Percentiles rank a stretch among this genome's conserved stretches.
phyloP scores from a whole-genome alignment of 2,329 filamentous ascomycete species.

The Chaetomiaceae sp. region DNA sequence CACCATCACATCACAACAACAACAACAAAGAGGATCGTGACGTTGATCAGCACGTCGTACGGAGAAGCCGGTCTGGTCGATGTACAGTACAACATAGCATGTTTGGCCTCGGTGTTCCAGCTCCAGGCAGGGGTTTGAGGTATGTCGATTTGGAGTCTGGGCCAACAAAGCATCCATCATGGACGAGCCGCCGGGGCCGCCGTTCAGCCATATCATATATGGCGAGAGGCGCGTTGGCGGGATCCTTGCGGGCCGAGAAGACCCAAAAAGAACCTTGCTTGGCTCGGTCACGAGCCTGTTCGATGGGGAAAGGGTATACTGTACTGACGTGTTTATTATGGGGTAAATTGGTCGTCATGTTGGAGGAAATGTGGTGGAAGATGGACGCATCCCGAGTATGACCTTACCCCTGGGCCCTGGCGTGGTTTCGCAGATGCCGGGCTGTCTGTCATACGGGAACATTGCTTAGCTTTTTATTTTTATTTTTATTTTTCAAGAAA shows the following conservation, averaged over 20 bases:
- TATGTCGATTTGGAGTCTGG: constrained; percentile 43
- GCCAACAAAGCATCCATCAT: constrained; percentile 42
- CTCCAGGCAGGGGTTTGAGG: constrained; percentile 51
- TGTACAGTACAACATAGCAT: constrained; percentile 43
- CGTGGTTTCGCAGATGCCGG: constrained; percentile 50
- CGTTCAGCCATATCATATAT: constrained; percentile 60
- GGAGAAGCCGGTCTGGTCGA: constrained; percentile 41
- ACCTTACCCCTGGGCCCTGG: constrained; percentile 57
- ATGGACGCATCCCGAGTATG: constrained; percentile 57
- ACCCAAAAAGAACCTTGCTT: constrained; percentile 35
- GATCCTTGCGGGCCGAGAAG: constrained; percentile 28
- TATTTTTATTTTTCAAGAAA: no score
- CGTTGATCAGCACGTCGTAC: constrained; percentile 10
- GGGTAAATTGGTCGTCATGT: constrained; percentile 31
- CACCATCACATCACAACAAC: no score
- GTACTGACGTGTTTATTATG: constrained; percentile 40
- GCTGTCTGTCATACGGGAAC: constrained; percentile 33
- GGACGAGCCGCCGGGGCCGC: constrained; percentile 48
- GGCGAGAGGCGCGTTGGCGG: constrained; percentile 37
- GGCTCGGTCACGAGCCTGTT: background rate
- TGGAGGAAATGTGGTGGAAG: constrained; percentile 40
- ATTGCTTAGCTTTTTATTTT: background rate
- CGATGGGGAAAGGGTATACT: background rate
- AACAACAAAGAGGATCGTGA: no score
- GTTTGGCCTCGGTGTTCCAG: constrained; percentile 54